Base-by-base conservation (phyloP, 2,329 filamentous ascomycete genomes). In the Ophiostoma sp. region DNA sequence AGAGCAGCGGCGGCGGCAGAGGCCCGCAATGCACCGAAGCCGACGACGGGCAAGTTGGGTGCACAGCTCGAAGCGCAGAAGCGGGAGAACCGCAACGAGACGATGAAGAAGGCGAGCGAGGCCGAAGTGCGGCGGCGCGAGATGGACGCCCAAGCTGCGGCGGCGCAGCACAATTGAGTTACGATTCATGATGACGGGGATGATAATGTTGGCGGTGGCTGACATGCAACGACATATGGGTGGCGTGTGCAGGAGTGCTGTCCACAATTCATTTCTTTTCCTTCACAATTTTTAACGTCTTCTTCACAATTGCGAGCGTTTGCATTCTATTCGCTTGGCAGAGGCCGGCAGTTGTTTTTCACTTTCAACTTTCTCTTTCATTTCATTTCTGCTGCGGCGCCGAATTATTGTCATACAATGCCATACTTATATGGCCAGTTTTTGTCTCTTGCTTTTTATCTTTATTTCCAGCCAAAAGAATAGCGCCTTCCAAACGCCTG, bases 1-100 rank as follows among this genome's bases (percentile, higher is more conserved):
- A 92, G 90, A 74, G 95, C 95, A 3, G 94, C 93, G 0, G 88
- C 89, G 76, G 95, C 94, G 70, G 95, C 95, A 74, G 93, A 97
- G 90, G 94, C 57, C 55, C 73, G 74, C 45, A 80, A 86, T 64
- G 83, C 82, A 3, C 74, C 77, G 74, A 89, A 84, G 82, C 83
- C 83, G 81, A 83, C 83, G 64, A 89, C 89, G 78, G 90, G 93
- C 19, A 95, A 94, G 79, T 85, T 97, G 15, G 87, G 88, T 45
- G 83, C 86, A 42, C 90, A 94, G 79, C 85, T 97, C 17, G 88
- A 91, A 72, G 90, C 90, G 48, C 92, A 97, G 82, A 93, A 92
- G n/a, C 90, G 89, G 77, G 89, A 93, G 83, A 94, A 92, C 9
- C 87, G 90, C 71, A 85, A 83, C 39, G 89, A 91, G 74, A 90